Percentiles rank a stretch among this genome's conserved stretches.
Conservation (phyloP, 352 stramenopile genomes). For the Saprolegnia parasitica region DNA sequence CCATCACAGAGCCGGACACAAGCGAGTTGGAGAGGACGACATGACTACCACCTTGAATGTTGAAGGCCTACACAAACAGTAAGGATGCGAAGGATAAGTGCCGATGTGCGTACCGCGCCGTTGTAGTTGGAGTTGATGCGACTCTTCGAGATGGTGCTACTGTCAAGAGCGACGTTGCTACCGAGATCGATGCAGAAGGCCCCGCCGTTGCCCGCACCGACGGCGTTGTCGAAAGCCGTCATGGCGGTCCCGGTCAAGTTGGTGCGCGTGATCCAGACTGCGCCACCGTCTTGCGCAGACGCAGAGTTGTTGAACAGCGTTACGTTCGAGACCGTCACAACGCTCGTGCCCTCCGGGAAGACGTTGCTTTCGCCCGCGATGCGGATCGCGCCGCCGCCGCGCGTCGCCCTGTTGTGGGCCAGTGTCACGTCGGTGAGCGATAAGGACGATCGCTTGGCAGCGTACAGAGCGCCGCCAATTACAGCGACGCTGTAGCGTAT, state of each 20-base stretch:
- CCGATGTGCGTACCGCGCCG: neutral
- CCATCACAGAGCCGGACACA: constrained; percentile 14
- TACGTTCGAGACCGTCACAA: neutral
- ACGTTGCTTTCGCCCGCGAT: constrained; percentile 1
- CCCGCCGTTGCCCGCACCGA: neutral
- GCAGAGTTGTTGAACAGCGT: constrained; percentile 1
- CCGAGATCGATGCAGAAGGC: neutral
- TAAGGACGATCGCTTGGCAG: neutral
- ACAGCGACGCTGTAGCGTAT: neutral
- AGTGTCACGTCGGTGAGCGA: neutral
- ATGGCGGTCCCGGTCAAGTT: neutral
- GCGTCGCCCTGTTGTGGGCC: neutral
- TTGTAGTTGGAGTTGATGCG: neutral
- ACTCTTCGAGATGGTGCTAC: neutral
- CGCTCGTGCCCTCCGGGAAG: neutral
- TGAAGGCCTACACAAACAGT: constrained; percentile 13
- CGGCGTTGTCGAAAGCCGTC: neutral
- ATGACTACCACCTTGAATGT: constrained; percentile 24
- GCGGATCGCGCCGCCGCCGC: constrained; percentile 7
- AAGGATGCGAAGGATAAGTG: neutral
- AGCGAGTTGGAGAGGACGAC: constrained; percentile 39
- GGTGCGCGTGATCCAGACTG: neutral
- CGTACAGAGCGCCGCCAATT: constrained; percentile 4
- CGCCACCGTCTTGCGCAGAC: neutral
- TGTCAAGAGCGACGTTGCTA: neutral